Evolutionary conservation across 805 yeast species (phyloP).

Genomic region (Pichia membranifaciens): DNA sequence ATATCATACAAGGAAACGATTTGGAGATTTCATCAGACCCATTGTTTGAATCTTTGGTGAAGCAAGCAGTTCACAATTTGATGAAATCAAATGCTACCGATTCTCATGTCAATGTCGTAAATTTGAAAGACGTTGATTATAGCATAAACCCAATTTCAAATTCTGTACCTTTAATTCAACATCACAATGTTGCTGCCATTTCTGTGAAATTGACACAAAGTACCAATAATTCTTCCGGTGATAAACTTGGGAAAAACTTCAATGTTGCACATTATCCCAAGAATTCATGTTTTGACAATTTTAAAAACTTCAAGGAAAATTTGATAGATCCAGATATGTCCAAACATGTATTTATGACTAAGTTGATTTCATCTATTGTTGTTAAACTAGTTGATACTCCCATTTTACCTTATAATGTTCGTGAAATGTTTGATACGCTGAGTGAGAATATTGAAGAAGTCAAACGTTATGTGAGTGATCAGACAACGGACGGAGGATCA

Average conservation of each 20-base stretch:
- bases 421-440: constrained; percentile 39
- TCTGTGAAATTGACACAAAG: constrained; percentile 42
- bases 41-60: constrained; percentile 44
- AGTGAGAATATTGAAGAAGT: constrained; percentile 43
- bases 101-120: constrained; percentile 48
- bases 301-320: constrained; percentile 43
- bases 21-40: constrained; percentile 56
- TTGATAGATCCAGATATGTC: constrained; percentile 52
- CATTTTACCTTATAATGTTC: constrained; percentile 61
- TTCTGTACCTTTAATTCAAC: constrained; percentile 52
- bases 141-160: constrained; percentile 6
- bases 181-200: constrained; percentile 64
- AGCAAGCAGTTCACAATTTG: constrained; percentile 33
- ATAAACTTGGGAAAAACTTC: neutral
- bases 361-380: constrained; percentile 46
- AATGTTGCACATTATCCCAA: constrained; percentile 38
- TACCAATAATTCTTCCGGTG: constrained; percentile 12
- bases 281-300: constrained; percentile 58
- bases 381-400: constrained; percentile 72
- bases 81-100: constrained; percentile 21
- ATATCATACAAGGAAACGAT: constrained; percentile 47
- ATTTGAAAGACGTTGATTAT: neutral
- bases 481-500: neutral
- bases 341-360: constrained; percentile 50
- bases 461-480: constrained; percentile 27